Conservation (phyloP, 1,139 yeast genomes). For the Scheffersomyces titani region DNA sequence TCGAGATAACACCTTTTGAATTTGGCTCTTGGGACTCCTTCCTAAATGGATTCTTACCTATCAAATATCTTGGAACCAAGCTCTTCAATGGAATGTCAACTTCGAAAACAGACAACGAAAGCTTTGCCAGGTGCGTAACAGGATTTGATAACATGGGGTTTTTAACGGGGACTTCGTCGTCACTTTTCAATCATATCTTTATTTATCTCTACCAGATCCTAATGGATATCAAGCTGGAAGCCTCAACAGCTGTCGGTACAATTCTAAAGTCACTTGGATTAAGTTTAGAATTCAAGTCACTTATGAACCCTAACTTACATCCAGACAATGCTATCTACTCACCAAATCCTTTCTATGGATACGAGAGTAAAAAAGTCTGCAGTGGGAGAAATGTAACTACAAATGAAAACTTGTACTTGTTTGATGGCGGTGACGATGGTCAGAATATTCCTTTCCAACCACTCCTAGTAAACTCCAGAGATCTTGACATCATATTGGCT, state of each 20-base stretch:
- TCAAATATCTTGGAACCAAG: slow-evolving; percentile 55
- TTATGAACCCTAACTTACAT: slow-evolving; percentile 29
- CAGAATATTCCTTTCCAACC: slow-evolving; percentile 46
- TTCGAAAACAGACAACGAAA: slow-evolving; percentile 21
- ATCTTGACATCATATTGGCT: slow-evolving; percentile 35
- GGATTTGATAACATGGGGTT: slow-evolving; percentile 77
- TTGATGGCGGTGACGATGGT: slow-evolving; percentile 50
- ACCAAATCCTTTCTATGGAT: slow-evolving; percentile 74
- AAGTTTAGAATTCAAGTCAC: slow-evolving; percentile 21
- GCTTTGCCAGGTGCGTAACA: slow-evolving; percentile 42
- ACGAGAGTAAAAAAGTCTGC: slow-evolving; percentile 6
- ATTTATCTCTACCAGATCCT: slow-evolving; percentile 47
- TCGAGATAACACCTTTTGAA: slow-evolving; percentile 66
- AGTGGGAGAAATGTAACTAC: slow-evolving; percentile 10
- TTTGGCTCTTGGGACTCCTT: slow-evolving; percentile 68
- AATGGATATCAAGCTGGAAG: slow-evolving; percentile 37
- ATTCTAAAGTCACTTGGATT: slow-evolving; percentile 52
- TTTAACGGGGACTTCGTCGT: slow-evolving; percentile 71
- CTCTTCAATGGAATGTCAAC: slow-evolving; percentile 31
- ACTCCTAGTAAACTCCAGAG: slow-evolving; percentile 28
- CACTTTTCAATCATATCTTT: slow-evolving; percentile 61
- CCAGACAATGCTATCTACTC: slow-evolving; percentile 71
- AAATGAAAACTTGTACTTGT: slow-evolving; percentile 30
- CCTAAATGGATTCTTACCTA: slow-evolving; percentile 51
- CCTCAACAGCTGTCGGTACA: slow-evolving; percentile 42